Base-by-base conservation (phyloP, 768 basidiomycete genomes). In the Tricholoma matsutake region DNA sequence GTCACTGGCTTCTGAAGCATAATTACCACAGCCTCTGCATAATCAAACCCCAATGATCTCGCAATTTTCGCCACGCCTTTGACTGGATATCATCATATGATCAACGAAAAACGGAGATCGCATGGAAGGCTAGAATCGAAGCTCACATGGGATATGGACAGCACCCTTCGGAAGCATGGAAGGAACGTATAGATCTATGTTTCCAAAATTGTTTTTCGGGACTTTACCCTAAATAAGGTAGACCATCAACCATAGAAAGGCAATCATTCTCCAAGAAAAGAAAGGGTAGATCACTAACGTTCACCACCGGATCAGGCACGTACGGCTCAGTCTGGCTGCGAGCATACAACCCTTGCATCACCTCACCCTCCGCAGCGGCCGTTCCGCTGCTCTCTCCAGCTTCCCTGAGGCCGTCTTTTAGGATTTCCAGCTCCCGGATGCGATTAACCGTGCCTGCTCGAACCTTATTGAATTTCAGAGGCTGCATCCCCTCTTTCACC, bases 171-270 rank as follows among this genome's bases (percentile, higher is more conserved):
- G 97, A 31, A 98, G 81, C 97, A 99, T 99, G 3, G 92, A 88
- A 29, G 92, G 89, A 25, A 92, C 92, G 72, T 96, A 99, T 25
- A 99, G 76, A 75, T 99, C 96, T 64, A 99, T 91, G 72, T 98
- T 99, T 16, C 96, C 96, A 71, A 96, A 99, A 64, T 88, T 86
- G 68, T 99, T 99, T 77, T 92, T 96, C 6, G 95, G 95, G 31
- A 99, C 84, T 71, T 85, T 86, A 32, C 96, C 96, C 96, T 98
- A 68, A 28, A 67, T 32, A 57, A 5, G 31, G 41, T 28, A 20
- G 13, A 56, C 16, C 11, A 41, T 47, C 22, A 56, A 62, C 16
- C 31, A 57, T 45, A 52, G 37, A 22, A 34, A 60, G 54, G 14
- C 56, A 31, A 57, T 59, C 25, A 35, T 32, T 47, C 41, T 4